Percentiles rank a stretch among this genome's conserved stretches.
phyloP scores from a whole-genome alignment of 2,329 filamentous ascomycete species.

The Sarocladium kiliense region DNA sequence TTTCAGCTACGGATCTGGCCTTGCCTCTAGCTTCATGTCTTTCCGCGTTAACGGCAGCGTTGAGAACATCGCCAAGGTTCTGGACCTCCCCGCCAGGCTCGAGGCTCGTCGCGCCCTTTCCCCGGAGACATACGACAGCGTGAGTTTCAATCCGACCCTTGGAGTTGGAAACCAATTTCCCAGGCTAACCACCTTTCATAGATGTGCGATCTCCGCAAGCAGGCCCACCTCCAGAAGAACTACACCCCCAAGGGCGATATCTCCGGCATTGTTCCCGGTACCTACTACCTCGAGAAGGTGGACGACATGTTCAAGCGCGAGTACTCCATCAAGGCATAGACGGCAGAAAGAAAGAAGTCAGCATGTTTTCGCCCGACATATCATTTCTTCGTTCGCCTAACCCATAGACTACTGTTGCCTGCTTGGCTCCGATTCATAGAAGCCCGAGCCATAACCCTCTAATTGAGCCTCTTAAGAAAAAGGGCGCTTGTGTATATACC shows the following conservation, averaged over 20 bases:
- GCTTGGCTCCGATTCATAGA: background rate
- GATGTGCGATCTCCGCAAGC: constrained; percentile 77
- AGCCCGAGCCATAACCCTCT: background rate
- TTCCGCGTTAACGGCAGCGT: constrained; percentile 70
- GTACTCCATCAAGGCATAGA: constrained; percentile 70
- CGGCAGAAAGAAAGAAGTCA: background rate
- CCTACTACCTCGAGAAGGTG: constrained; percentile 75
- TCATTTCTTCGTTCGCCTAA: background rate
- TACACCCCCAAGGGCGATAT: constrained; percentile 65
- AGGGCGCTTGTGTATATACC: constrained; percentile 9
- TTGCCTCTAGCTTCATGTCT: constrained; percentile 67
- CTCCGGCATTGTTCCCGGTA: constrained; percentile 60
- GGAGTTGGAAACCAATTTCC: constrained; percentile 7
- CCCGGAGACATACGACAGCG: constrained; percentile 69
- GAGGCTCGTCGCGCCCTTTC: constrained; percentile 59
- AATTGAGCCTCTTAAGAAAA: constrained; percentile 1
- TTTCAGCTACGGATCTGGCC: constrained; percentile 76
- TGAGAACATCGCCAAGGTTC: constrained; percentile 58
- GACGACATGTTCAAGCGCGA: constrained; percentile 83
- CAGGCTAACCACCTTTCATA: constrained; percentile 35
- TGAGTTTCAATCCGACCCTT: constrained; percentile 36
- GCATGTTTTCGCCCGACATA: background rate
- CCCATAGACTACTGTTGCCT: background rate
- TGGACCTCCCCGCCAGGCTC: constrained; percentile 66
- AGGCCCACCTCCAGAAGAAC: constrained; percentile 77